These are phyloP conservation scores for Epipyxis sp. DNA, from an alignment of 108 stramenopile genomes.

Conservation along the genomic window DNA sequence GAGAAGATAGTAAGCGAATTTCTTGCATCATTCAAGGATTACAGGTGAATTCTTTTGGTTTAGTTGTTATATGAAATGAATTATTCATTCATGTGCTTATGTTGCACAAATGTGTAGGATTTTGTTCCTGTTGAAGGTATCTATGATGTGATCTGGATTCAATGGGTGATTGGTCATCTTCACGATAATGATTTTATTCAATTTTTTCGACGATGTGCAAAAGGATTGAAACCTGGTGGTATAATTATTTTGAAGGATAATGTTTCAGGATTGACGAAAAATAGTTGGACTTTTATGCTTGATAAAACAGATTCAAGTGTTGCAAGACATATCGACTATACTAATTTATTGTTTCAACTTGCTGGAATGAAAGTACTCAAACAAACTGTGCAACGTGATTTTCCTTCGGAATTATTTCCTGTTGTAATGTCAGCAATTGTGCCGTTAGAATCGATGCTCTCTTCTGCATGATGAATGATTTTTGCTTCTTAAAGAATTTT, in stretches of 20 bases:
- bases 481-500: no score
- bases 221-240: slow-evolving; percentile 59
- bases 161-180: slow-evolving; percentile 84
- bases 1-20: background rate
- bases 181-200: slow-evolving; percentile 75
- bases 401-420: slow-evolving; percentile 79
- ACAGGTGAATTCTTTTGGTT: slow-evolving; percentile 66
- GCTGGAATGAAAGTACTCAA: slow-evolving; percentile 66
- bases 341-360: slow-evolving; percentile 64
- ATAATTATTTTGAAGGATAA: slow-evolving; percentile 82
- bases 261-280: slow-evolving; percentile 59
- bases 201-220: slow-evolving; percentile 67
- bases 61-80: no score
- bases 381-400: slow-evolving; percentile 63
- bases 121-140: slow-evolving; percentile 63
- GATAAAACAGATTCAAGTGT: slow-evolving; percentile 78
- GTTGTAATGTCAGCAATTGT: slow-evolving; percentile 74
- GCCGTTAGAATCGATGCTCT: background rate
- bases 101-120: slow-evolving; percentile 66
- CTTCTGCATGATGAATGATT: no score
- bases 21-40: background rate
- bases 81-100: background rate
- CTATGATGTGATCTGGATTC: slow-evolving; percentile 84
- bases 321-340: slow-evolving; percentile 69
- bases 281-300: slow-evolving; percentile 66